phyloP scores from a whole-genome alignment of 805 yeast species.

The Candida dendrica region DNA sequence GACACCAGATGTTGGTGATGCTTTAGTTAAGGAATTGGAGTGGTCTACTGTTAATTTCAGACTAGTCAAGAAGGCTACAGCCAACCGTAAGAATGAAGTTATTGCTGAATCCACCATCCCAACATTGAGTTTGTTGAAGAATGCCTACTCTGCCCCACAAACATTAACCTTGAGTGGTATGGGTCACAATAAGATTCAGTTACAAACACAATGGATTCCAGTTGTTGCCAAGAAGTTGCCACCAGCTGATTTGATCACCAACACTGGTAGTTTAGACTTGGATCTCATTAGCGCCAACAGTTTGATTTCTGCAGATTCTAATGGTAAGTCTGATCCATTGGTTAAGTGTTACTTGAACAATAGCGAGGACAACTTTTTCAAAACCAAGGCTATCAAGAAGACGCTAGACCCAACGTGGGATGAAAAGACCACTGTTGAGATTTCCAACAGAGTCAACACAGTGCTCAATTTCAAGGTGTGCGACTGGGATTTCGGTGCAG shows the following conservation, averaged over 20 bases:
- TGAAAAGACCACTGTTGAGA: slow-evolving; percentile 51
- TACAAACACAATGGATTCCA: slow-evolving; percentile 78
- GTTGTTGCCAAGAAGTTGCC: slow-evolving; percentile 54
- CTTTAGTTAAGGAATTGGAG: slow-evolving; percentile 67
- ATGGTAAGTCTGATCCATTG: slow-evolving; percentile 93
- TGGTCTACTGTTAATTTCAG: slow-evolving; percentile 63
- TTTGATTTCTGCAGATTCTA: slow-evolving; percentile 79
- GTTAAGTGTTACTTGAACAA: slow-evolving; percentile 63
- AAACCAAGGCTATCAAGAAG: slow-evolving; percentile 77
- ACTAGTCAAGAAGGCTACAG: slow-evolving; percentile 46
- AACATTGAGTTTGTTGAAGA: slow-evolving; percentile 55
- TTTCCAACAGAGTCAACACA: slow-evolving; percentile 58
- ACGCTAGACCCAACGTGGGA: slow-evolving; percentile 89
- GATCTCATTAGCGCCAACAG: slow-evolving; percentile 57
- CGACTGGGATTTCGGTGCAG: slow-evolving; percentile 95
- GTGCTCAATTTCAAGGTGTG: slow-evolving; percentile 47
- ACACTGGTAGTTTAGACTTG: slow-evolving; percentile 64
- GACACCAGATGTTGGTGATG: slow-evolving; percentile 64
- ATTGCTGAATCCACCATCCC: slow-evolving; percentile 61
- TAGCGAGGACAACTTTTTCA: slow-evolving; percentile 47
- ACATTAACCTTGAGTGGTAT: slow-evolving; percentile 48
- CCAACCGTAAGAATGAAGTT: slow-evolving; percentile 48
- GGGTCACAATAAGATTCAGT: slow-evolving; percentile 42
- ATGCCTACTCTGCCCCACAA: slow-evolving; percentile 57
- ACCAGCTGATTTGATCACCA: slow-evolving; percentile 63